These are phyloP conservation scores for Talaromyces proteolyticus DNA, from an alignment of 495 filamentous ascomycete species.

Conservation along the genomic window DNA sequence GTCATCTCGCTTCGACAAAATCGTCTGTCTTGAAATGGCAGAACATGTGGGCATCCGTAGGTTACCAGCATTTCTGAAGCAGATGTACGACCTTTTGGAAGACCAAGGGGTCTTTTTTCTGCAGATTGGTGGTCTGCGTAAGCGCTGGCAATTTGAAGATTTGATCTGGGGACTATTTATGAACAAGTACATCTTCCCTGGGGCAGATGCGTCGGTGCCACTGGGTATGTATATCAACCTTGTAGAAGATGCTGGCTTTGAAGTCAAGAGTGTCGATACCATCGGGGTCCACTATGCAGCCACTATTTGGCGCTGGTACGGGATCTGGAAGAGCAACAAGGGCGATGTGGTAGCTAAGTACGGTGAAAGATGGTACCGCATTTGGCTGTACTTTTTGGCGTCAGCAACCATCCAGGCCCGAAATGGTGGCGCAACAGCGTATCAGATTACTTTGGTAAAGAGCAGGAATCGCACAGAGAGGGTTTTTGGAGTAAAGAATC, in stretches of 20 bases:
- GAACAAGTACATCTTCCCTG: constrained; percentile 73
- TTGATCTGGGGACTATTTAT: constrained; percentile 73
- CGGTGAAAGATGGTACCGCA: constrained; percentile 92
- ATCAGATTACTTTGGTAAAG: constrained; percentile 92
- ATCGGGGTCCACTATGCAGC: constrained; percentile 96
- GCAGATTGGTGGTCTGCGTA: constrained; percentile 63
- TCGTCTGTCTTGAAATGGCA: constrained; percentile 70
- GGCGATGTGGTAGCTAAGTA: constrained; percentile 96
- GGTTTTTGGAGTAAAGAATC: constrained; percentile 72
- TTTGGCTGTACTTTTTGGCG: constrained; percentile 98
- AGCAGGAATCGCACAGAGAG: constrained; percentile 96
- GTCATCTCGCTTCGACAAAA: constrained; percentile 58
- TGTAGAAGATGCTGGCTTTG: constrained; percentile 59
- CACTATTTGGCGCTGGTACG: constrained; percentile 97
- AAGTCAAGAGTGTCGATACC: constrained; percentile 63
- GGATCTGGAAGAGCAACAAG: constrained; percentile 94
- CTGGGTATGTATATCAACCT: constrained; percentile 58
- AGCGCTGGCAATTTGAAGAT: constrained; percentile 68
- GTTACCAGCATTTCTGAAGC: constrained; percentile 51
- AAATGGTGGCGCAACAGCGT: constrained; percentile 90
- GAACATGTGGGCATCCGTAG: constrained; percentile 66
- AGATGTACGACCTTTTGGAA: constrained; percentile 63
- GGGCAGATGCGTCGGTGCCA: constrained; percentile 62
- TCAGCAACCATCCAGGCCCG: constrained; percentile 87
- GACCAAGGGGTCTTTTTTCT: constrained; percentile 68